Percentiles rank a stretch among this genome's conserved stretches.
Conservation (phyloP, 345 rosid species). For the Theobroma cacao region DNA sequence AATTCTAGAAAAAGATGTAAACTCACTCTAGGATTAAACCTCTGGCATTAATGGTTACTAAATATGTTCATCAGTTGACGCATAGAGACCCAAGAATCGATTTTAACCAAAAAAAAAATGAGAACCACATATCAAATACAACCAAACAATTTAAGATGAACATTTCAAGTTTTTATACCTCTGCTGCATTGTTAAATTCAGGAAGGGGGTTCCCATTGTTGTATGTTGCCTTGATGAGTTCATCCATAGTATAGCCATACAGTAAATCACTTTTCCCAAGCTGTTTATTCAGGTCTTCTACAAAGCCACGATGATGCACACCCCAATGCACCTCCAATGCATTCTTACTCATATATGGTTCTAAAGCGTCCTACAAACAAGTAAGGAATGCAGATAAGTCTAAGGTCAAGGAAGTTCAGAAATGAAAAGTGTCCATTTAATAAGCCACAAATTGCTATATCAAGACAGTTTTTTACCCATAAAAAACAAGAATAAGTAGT, state of each 20-base stretch:
- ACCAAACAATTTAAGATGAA: background rate
- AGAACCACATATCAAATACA: background rate
- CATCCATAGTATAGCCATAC: conserved; percentile 84
- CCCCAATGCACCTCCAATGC: conserved; percentile 85
- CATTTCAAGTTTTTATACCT: conserved; percentile 34
- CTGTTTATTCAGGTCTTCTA: conserved; percentile 67
- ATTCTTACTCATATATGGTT: conserved; percentile 78
- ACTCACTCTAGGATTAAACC: background rate
- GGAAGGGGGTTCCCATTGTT: conserved; percentile 83
- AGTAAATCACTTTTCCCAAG: conserved; percentile 56
- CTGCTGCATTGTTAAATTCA: conserved; percentile 85
- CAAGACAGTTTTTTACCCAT: background rate
- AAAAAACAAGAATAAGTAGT: background rate
- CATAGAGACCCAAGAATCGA: background rate
- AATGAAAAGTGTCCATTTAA: background rate
- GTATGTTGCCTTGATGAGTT: conserved; percentile 76
- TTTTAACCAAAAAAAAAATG: background rate
- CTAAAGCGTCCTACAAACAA: conserved; percentile 68
- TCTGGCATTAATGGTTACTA: background rate
- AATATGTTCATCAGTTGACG: background rate
- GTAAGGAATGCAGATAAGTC: background rate
- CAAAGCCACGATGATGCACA: conserved; percentile 59
- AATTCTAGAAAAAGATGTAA: background rate
- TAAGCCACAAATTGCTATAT: background rate
- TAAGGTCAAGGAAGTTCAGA: background rate